Evolutionary conservation across 2,329 filamentous ascomycete species (phyloP), one percentile per base, ranked within the genome.

Genomic region (Penicillium freii): DNA sequence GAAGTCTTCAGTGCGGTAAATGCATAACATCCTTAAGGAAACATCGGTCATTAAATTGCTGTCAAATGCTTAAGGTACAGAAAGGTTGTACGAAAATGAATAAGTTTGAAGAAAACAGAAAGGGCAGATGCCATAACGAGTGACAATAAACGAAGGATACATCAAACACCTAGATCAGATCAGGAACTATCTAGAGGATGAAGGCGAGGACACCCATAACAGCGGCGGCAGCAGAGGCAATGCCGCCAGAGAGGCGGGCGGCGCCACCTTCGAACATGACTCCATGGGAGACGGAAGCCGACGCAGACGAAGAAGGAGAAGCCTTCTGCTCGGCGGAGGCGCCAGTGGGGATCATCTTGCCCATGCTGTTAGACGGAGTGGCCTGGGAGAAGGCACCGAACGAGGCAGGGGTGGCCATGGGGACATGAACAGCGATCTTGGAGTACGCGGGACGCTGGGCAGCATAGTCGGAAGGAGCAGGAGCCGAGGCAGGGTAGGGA

Each of bases 251-350:
- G 4, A 68, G 19, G 1, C 60, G 62, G 4, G 60, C 57, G 11
- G 63, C 70, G 25, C 49, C 62, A 23, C 71, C 71, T 1, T 59
- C 58, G 59, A 73, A 73, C 56, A 69, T 54, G 11, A 51, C 17
- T 6, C 48, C 60, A 49, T 52, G 47, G 5, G 60, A 66, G 9
- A 29, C 67, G 60, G 38, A 69, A 2, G 58, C 40, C 57, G 64
- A 79, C 68, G 62, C 78, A 66, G 38, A 76, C 70, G 46, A 73
- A 68, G 54, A 76, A 64, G 23, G 74, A 66, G 8, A 77, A 77
- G 31, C 73, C 3, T 31, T 23, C 4, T 51, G n/a, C 25, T 50
- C 13, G 23, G 39, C 38, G 6, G 15, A 25, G n/a, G 76, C 78
- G 52, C 80, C 79, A 45, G 71, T 73, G 29, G 80, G 80, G 19